Evolutionary conservation across 148 eudicot species (phyloP), one percentile per base, ranked within the genome.

Genomic region (Linanthus parryae): DNA sequence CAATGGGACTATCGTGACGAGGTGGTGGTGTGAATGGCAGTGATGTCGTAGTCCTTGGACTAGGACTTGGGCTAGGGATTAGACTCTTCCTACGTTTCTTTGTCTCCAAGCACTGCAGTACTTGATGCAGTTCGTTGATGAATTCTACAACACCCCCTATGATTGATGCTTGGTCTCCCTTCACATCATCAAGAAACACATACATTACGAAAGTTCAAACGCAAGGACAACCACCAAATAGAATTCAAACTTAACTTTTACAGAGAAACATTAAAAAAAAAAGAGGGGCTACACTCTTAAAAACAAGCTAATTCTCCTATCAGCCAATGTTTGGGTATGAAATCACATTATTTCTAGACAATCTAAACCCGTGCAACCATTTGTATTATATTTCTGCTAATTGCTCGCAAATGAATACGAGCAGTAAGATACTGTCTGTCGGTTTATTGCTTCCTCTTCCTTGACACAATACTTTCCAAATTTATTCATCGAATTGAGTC

Each of bases 81-180:
- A 84, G 59, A 64, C 83, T 83, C 68, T 80, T 85, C 70, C 97
- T 78, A 29, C 72, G 66, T 66, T 90, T 90, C 36, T 90, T 79
- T 17, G 92, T 69, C 57, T 90, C 97, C 14, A 90, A 63, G 17
- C 85, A 81, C 38, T 83, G 73, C 17, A 74, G 74, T 31, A 90
- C 95, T 70, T 75, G 92, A 66, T 90, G 97, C 57, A 90, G 50
- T 61, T 90, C 95, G 71, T 85, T 90, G 60, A 90, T 83, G 74
- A 85, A 90, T 48, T 90, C 92, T 46, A 90, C 73, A 42, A 85
- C 97, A 30, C 97, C 97, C 1, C 88, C 97, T 53, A 90, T 85
- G 21, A 90, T 80, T 7, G 97, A 90, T 66, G 97, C 97, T 74
- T 90, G 97, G 65, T 90, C 97, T 44, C 95, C 95, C 97, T 72